phyloP scores from a whole-genome alignment of 306 rosid genomes.

The Rosa rugosa region DNA sequence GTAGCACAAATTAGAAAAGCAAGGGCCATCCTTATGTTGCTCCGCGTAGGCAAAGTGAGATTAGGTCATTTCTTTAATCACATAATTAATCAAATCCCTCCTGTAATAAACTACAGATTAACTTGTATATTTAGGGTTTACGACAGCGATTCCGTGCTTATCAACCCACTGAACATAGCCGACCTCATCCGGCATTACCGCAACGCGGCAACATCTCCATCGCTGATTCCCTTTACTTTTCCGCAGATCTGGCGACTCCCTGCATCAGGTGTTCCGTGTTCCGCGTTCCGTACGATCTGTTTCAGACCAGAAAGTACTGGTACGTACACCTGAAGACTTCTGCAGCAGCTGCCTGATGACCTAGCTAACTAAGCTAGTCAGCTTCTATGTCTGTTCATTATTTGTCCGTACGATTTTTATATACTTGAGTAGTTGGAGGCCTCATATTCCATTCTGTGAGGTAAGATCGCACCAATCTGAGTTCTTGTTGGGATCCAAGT shows the following conservation, averaged over 20 bases:
- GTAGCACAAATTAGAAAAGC: too few relatives aligned
- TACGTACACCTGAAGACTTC: neutral
- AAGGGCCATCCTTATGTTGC: neutral
- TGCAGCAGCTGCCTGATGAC: neutral
- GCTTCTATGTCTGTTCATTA: neutral
- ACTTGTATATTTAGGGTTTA: neutral
- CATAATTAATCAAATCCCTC: neutral
- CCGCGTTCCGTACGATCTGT: slow-evolving; percentile 13
- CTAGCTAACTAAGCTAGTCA: neutral
- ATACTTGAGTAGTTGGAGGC: slow-evolving; percentile 9
- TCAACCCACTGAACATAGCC: neutral
- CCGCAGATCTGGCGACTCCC: slow-evolving; percentile 12
- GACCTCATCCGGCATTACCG: neutral
- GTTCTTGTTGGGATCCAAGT: slow-evolving; percentile 19
- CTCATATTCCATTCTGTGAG: slow-evolving; percentile 3
- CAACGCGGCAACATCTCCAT: neutral
- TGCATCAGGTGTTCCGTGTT: slow-evolving; percentile 10
- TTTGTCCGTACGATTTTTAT: neutral
- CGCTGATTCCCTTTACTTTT: neutral
- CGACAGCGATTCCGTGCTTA: slow-evolving; percentile 10
- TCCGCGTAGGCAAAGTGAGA: neutral
- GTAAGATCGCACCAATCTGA: neutral
- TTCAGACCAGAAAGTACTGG: neutral
- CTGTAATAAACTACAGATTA: neutral
- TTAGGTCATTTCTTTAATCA: neutral